A percentile compares a stretch with the other conserved stretches of the same genome.
These are phyloP conservation scores for Trichosporon asahii DNA, from an alignment of 1,284 basidiomycete species.

Conservation along the genomic window DNA sequence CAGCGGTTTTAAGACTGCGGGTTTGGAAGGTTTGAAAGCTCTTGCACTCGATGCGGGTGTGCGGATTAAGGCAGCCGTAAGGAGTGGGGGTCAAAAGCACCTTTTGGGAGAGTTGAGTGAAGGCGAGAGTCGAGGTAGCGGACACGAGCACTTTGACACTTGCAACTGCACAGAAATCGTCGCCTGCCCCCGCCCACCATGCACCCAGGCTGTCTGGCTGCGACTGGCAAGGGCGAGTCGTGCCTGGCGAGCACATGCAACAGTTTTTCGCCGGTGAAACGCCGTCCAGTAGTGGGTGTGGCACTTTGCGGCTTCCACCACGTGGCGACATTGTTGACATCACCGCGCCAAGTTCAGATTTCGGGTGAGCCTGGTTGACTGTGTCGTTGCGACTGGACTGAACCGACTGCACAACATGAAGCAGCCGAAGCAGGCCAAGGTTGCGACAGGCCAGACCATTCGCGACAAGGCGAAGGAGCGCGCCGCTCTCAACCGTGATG, in stretches of 20 bases:
- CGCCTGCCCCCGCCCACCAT: not conserved
- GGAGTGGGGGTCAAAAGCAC: slow-evolving; percentile 34
- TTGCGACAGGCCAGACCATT: slow-evolving; percentile 21
- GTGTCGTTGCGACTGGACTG: not conserved
- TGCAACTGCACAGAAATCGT: not conserved
- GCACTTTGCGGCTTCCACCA: not conserved
- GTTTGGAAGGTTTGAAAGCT: slow-evolving; percentile 36
- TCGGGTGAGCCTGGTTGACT: not conserved
- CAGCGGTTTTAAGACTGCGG: slow-evolving; percentile 12
- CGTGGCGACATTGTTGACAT: slow-evolving; percentile 15
- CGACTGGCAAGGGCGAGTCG: not conserved
- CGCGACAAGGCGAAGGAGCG: slow-evolving; percentile 21
- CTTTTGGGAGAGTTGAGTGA: slow-evolving; percentile 16
- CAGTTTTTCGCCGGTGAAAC: slow-evolving; percentile 8
- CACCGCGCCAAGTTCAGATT: not conserved
- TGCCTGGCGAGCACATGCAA: not conserved
- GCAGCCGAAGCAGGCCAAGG: slow-evolving; percentile 18
- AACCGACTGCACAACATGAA: slow-evolving; percentile 24
- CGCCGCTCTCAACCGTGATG: slow-evolving; percentile 10
- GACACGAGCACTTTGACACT: not conserved
- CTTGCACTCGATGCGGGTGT: slow-evolving; percentile 51
- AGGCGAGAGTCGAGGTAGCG: slow-evolving; percentile 6
- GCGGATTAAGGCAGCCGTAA: slow-evolving; percentile 45
- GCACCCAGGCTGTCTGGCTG: too few relatives aligned
- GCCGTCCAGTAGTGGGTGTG: not conserved